Evolutionary conservation across 345 rosid species (phyloP), one percentile per base, ranked within the genome.

Genomic region (Arabis alpina): DNA sequence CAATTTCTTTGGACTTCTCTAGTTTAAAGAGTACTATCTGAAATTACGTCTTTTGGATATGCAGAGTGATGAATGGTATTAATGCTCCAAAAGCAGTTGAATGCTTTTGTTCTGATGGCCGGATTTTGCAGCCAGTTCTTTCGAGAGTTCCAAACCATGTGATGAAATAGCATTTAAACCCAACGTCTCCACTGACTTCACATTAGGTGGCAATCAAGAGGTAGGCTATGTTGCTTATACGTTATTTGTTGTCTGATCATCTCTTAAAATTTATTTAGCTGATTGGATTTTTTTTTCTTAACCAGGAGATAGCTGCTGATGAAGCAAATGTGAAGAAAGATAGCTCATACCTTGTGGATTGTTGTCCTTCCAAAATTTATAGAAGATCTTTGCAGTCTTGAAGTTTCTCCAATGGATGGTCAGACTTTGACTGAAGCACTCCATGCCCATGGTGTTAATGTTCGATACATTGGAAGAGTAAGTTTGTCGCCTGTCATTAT

Each of bases 381-480:
- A 19, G 88, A 87, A 78, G 98, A 92, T 80, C 99, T 95, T 79
- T 95, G 99, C 80, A 64, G 87, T 1, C 91, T 95, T 64, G 99
- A 95, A 81, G 99, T 92, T 72, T 95, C 99, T 50, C 99, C 99
- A 12, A 92, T 95, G 99, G 99, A 92, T 81, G 98, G 99, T 67
- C 98, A 92, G 74, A 90, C 98, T 30, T 82, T 95, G 62, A 95
- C 98, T 51, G 99, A 92, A 78, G 97, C 98, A 25, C 92, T 95
- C 43, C 97, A 95, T 84, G 96, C 98, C 39, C 98, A 94, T 81
- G 99, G 99, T 71, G 83, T 94, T 70, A 94, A 94, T 77, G 82
- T 90, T 62, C 93, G 98, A 57, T 94, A 94, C 73, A 84, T 94
- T 79, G 99, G 99, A 79, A 89, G 71, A 81, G 99, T 89, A 76